Base-by-base conservation (phyloP, 768 basidiomycete species). In the Lentinula raphanica region DNA sequence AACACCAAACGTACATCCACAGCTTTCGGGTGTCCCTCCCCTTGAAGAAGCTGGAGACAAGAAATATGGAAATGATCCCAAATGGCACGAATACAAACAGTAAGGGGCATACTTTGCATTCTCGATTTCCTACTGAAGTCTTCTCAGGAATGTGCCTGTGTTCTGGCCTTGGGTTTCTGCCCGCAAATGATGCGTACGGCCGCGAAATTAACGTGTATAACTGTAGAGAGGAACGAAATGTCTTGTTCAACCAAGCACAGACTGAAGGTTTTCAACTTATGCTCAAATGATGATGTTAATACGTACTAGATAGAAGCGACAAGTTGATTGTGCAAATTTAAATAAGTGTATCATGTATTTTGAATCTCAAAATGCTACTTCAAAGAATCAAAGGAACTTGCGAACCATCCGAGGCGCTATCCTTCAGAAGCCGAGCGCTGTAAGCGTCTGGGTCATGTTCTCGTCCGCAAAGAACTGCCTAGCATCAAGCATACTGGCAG, bases 11-110 rank as follows among this genome's bases (percentile, higher is more conserved):
- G 39, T 36, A 54, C 54, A 19, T 44, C 56, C 63, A 28, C n/a
- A 86, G 79, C 75, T 79, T 4, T 86, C 86, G 6, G 87, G 87
- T 17, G 81, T 90, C n/a, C 89, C 88, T 1, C 80, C 81, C 2
- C 77, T 90, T 17, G 89, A 91, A 72, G 70, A 68, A 48, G 68
- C 76, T 3, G 82, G 77, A 3, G 75, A 87, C 62, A 79, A 81
- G 70, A 82, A 79, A 65, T 85, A 76, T 60, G 79, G 77, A 0
- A 66, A 73, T 17, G 81, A 87, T 64, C 74, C 74, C 0, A 76
- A 77, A 55, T 88, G 82, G 79, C 69, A 77, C 59, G 70, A 79
- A 51, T 87, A 87, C 67, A 86, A 85, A 66, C 70, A 71, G 84
- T 84, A 57, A 49, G 73, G n/a, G 71, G 5, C 11, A 23, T 17